phyloP scores from a whole-genome alignment of 768 basidiomycete genomes.

The Scleroderma citrinum region DNA sequence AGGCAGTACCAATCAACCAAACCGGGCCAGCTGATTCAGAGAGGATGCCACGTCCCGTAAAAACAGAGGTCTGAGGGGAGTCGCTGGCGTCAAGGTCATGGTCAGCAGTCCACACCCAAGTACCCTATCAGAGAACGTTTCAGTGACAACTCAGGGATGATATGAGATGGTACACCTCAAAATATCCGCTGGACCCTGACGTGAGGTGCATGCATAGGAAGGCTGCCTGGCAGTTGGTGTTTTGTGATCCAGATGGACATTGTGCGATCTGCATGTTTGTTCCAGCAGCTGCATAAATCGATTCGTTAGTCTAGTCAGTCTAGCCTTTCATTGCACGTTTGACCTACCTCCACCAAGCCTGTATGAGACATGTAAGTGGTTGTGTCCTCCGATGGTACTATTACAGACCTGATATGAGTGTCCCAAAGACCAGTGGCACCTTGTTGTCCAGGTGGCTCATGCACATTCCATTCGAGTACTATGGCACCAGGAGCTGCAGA shows the following conservation, averaged over 20 bases:
- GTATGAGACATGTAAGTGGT: not conserved
- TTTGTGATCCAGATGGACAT: constrained; percentile 28
- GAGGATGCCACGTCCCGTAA: constrained; percentile 61
- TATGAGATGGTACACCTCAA: constrained; percentile 42
- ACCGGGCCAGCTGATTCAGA: constrained; percentile 72
- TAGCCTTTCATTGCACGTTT: not conserved
- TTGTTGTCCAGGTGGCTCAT: constrained; percentile 43
- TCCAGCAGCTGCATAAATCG: constrained; percentile 14
- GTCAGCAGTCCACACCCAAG: constrained; percentile 77
- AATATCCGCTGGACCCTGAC: constrained; percentile 47
- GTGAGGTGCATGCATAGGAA: constrained; percentile 38
- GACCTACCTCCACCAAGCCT: constrained; percentile 19
- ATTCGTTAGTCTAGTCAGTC: not conserved
- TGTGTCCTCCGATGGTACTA: no score
- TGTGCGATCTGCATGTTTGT: constrained; percentile 20
- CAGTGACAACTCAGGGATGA: not conserved
- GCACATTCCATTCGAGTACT: constrained; percentile 52
- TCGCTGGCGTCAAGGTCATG: constrained; percentile 61
- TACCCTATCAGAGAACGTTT: constrained; percentile 35
- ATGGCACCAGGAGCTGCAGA: constrained; percentile 33
- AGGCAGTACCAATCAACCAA: constrained; percentile 68
- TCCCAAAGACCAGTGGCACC: constrained; percentile 46
- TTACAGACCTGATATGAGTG: constrained; percentile 29
- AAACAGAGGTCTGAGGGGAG: constrained; percentile 47
- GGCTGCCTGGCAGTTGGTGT: constrained; percentile 39